Percentiles rank a stretch among this genome's conserved stretches.
Conservation (phyloP, 208 protist species). For the Acanthamoeba healyi region DNA sequence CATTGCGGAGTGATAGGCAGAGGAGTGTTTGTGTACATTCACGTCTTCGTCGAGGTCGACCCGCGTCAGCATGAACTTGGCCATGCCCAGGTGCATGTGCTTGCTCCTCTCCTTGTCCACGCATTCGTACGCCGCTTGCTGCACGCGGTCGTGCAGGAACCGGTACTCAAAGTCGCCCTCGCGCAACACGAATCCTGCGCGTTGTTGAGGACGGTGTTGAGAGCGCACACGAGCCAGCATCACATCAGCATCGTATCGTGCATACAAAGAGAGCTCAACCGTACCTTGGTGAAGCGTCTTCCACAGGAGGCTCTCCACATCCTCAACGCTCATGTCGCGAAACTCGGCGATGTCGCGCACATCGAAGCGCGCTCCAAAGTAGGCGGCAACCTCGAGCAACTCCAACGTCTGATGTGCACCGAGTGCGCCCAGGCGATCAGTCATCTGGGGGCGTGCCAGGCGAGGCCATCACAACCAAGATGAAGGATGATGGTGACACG, state of each 20-base stretch:
- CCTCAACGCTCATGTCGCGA: background rate
- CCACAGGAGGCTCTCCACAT: constrained; percentile 29
- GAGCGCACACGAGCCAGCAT: background rate
- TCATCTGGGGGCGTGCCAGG: no score
- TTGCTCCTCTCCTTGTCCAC: background rate
- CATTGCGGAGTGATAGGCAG: background rate
- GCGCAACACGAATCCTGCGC: constrained; percentile 44
- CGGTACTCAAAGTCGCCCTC: constrained; percentile 43
- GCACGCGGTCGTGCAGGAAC: constrained; percentile 61
- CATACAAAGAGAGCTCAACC: no score
- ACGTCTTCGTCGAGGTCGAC: background rate
- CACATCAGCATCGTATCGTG: background rate
- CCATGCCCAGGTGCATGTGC: constrained; percentile 35
- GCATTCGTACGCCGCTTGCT: constrained; percentile 44
- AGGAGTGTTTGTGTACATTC: background rate
- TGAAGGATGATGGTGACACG: background rate
- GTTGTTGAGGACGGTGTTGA: no score
- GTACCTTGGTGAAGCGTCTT: background rate
- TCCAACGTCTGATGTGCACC: constrained; percentile 26
- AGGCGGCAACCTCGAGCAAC: constrained; percentile 42
- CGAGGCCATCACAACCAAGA: no score
- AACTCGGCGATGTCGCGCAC: constrained; percentile 44
- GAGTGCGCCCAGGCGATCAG: no score
- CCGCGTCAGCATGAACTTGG: constrained; percentile 1
- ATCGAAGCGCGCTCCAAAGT: constrained; percentile 54